A percentile compares a stretch with the other conserved stretches of the same genome.
Conservation (phyloP, 495 filamentous ascomycete species). For the Lophiotrema nucula region DNA sequence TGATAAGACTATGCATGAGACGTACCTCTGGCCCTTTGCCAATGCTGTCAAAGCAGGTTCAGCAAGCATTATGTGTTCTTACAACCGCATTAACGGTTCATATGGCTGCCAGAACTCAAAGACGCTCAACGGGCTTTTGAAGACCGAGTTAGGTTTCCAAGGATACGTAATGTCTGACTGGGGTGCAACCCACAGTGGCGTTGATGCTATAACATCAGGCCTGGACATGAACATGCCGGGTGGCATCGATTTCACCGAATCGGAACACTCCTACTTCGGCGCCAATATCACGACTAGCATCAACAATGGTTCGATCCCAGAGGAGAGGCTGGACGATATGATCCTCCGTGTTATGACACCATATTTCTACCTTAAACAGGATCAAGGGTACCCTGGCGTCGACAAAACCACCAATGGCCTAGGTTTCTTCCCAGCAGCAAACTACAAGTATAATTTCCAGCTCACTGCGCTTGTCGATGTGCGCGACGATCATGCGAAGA, state of each 20-base stretch:
- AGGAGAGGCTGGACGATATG: conserved; percentile 38
- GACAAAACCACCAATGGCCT: conserved; percentile 22
- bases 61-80: conserved; percentile 40
- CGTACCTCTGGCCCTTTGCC: conserved; percentile 42
- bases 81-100: conserved; percentile 42
- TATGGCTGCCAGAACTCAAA: conserved; percentile 42
- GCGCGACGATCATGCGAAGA: conserved; percentile 47
- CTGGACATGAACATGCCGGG: conserved; percentile 42
- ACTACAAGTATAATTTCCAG: conserved; percentile 13
- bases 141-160: conserved; percentile 56
- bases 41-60: conserved; percentile 37
- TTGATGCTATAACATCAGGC: conserved; percentile 30
- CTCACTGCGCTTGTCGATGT: conserved; percentile 45
- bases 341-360: conserved; percentile 40
- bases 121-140: conserved; percentile 50
- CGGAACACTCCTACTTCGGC: conserved; percentile 34
- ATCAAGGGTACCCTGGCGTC: conserved; percentile 30
- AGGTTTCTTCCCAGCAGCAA: conserved; percentile 15
- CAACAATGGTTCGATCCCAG: conserved; percentile 37
- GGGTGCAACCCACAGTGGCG: conserved; percentile 33
- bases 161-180: conserved; percentile 48
- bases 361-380: conserved; percentile 38
- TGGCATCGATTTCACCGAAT: conserved; percentile 26
- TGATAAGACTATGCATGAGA: conserved; percentile 42
- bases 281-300: conserved; percentile 35